A percentile compares a stretch with the other conserved stretches of the same genome.
Evolutionary conservation across 306 rosid genomes (phyloP).

Genomic region (Quercus alba): DNA sequence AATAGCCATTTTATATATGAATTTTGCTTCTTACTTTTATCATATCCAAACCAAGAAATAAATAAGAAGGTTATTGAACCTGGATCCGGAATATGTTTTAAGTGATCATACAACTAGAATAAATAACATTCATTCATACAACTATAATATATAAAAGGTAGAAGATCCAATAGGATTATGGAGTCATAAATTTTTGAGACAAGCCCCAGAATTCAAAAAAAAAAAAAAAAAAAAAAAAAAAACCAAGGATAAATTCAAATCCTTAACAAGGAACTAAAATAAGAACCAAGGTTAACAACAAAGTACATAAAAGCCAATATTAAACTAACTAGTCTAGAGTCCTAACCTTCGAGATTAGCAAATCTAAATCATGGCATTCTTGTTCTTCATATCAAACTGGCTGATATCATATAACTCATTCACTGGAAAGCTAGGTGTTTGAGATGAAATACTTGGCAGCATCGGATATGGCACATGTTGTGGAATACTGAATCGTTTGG

Average conservation of each 20-base stretch:
- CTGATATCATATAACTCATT: background rate
- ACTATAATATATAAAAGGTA: background rate
- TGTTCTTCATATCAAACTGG: slow-evolving; percentile 4
- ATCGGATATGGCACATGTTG: background rate
- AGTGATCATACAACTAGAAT: too few relatives aligned
- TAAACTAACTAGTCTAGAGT: background rate
- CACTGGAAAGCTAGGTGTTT: background rate
- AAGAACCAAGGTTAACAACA: background rate
- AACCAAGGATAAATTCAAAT: background rate
- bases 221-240: background rate
- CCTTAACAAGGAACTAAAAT: background rate
- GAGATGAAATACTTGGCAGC: background rate
- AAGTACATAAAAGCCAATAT: background rate
- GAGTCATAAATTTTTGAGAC: too few relatives aligned
- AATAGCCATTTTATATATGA: too few relatives aligned
- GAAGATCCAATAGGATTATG: background rate
- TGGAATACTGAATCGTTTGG: background rate
- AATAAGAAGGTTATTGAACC: too few relatives aligned
- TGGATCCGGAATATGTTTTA: too few relatives aligned
- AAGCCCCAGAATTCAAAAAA: too few relatives aligned
- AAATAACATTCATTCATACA: too few relatives aligned
- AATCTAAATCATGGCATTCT: background rate
- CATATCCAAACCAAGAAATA: too few relatives aligned
- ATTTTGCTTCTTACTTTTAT: too few relatives aligned
- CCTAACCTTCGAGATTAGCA: background rate